Conservation (phyloP, 768 basidiomycete genomes). For the Tylopilus intermedius region DNA sequence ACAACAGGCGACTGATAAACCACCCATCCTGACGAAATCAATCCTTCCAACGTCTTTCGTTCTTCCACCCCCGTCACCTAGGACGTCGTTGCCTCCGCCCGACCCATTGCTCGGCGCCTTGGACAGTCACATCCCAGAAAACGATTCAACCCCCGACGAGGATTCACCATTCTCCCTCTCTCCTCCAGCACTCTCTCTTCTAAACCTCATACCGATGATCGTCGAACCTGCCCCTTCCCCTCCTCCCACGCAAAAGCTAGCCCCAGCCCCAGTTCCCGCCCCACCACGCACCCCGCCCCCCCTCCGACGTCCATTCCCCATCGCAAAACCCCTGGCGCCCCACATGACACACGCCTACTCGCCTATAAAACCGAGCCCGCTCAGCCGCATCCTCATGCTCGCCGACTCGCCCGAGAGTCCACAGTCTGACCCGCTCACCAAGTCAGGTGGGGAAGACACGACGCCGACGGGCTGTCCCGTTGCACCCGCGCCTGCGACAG, state of each 20-base stretch:
- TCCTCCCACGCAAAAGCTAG: slow-evolving; percentile 3
- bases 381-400: slow-evolving; percentile 75
- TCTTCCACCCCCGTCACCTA: slow-evolving; percentile 73
- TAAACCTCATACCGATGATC: slow-evolving; percentile 18
- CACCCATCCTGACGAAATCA: slow-evolving; percentile 34
- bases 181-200: slow-evolving; percentile 1
- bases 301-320: slow-evolving; percentile 53
- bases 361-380: slow-evolving; percentile 72
- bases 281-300: slow-evolving; percentile 20
- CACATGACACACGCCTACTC: slow-evolving; percentile 81
- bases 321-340: slow-evolving; percentile 64
- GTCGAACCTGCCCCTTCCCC: slow-evolving; percentile 16
- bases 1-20: slow-evolving; percentile 18
- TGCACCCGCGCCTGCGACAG: slow-evolving; percentile 4
- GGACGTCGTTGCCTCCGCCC: slow-evolving; percentile 49
- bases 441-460: slow-evolving; percentile 17
- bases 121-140: slow-evolving; percentile 17
- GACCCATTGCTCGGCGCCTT: slow-evolving; percentile 34
- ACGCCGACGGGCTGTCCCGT: slow-evolving; percentile 23
- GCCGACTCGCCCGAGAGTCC: slow-evolving; percentile 52
- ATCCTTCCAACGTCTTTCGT: slow-evolving; percentile 69
- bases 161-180: neutral
- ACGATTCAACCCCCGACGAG: neutral
- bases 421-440: slow-evolving; percentile 8
- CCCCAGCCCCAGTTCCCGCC: neutral